Base-by-base conservation (phyloP, 495 filamentous ascomycete species). In the Chaetomium cochliodes region DNA sequence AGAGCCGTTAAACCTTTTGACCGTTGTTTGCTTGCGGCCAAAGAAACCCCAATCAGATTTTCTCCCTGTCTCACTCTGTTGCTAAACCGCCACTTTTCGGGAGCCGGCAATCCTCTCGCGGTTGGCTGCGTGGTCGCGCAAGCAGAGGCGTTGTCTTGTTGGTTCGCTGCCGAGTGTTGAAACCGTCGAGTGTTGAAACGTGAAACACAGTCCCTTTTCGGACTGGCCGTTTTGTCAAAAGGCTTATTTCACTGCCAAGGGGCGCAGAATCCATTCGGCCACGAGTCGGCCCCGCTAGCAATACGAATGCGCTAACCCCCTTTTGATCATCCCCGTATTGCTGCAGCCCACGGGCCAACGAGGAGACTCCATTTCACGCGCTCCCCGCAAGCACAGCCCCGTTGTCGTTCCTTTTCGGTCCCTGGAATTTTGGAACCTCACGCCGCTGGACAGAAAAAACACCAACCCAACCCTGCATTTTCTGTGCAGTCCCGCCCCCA, bases 321-420 rank as follows among this genome's bases (percentile, higher is more conserved):
- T 52, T 60, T 51, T 16, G 49, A 23, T 44, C 25, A 8, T 8
- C 2, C 28, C 58, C 46, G 58, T 50, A 51, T 51, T 60, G 26
- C 46, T 37, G 57, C 25, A 3, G 42, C 42, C 37, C 18, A 13
- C 18, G 58, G 58, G 58, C 58, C 58, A 60, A 60, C 42, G 26
- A 47, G 44, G 30, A 37, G 46, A n/a, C 47, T 50, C 58, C 8
- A 39, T 15, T 60, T 20, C 37, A 57, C 33, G 7, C 30, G 23
- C 3, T 42, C 44, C 58, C 58, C 33, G 25, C 28, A 62, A 62
- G 59, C 47, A 62, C 59, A 62, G 59, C 59, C 47, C 37, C 55
- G 16, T 26, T 39, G 3, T 22, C 3, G 37, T 11, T 20, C 11
- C 37, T 9, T 20, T 8, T 44, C 55, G 5, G 23, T 58, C 55